Conservation (phyloP, 352 stramenopile genomes). For the Pythium guiyangense region DNA sequence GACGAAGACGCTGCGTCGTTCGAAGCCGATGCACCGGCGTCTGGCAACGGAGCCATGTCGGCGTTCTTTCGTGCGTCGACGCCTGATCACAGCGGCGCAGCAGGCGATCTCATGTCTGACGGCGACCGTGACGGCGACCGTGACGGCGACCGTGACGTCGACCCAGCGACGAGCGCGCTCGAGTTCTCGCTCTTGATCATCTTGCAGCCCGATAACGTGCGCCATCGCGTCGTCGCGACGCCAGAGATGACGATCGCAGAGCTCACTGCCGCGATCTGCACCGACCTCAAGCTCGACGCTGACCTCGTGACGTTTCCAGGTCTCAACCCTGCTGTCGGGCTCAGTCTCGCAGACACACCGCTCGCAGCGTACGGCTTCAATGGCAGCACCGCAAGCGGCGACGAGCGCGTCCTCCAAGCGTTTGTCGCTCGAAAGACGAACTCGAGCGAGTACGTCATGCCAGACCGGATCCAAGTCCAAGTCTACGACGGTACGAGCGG, state of each 20-base stretch:
- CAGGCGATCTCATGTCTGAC: not conserved
- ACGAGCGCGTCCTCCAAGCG: conserved; percentile 41
- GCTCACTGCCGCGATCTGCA: conserved; percentile 52
- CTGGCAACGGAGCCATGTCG: conserved; percentile 20
- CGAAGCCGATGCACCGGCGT: conserved; percentile 5
- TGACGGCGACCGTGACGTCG: not conserved
- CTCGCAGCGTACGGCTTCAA: conserved; percentile 35
- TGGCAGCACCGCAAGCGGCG: conserved; percentile 14
- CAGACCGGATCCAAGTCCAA: conserved; percentile 73
- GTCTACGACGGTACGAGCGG: conserved; percentile 68
- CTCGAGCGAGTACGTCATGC: conserved; percentile 80
- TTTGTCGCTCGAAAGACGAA: conserved; percentile 34
- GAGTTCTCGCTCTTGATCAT: conserved; percentile 66
- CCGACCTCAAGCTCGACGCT: conserved; percentile 49
- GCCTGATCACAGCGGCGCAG: too few relatives aligned
- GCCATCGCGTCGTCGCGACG: conserved; percentile 60
- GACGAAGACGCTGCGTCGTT: conserved; percentile 4
- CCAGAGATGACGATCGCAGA: conserved; percentile 38
- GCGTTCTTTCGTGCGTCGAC: conserved; percentile 22
- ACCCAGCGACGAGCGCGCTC: conserved; percentile 1
- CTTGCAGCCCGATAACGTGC: conserved; percentile 70
- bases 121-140: too few relatives aligned
- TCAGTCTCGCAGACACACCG: conserved; percentile 28
- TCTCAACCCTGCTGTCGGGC: conserved; percentile 27
- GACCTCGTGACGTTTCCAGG: conserved; percentile 62